Evolutionary conservation across 148 eudicot species (phyloP).

Genomic region (Heliosperma pusillum): DNA sequence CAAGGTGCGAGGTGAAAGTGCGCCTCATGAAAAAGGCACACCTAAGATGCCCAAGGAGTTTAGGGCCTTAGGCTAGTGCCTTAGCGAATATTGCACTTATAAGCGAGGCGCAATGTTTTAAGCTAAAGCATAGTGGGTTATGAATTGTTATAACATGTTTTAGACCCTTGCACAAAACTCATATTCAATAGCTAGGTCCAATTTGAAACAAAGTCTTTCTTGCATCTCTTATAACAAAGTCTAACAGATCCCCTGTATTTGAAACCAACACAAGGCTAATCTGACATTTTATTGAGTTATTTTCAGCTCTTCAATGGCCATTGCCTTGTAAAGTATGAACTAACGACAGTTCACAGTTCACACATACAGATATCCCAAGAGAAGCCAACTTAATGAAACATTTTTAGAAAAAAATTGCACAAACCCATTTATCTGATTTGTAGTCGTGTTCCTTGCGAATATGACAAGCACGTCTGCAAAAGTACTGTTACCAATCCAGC

Average conservation of each 20-base stretch:
- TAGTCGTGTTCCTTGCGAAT: slow-evolving; percentile 70
- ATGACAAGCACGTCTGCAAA: slow-evolving; percentile 85
- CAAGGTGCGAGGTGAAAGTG: too few species aligned
- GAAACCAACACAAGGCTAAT: not conserved
- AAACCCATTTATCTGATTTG: slow-evolving; percentile 89
- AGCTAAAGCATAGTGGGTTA: too few species aligned
- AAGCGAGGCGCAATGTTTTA: too few species aligned
- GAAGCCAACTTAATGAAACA: not conserved
- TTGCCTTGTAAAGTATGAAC: not conserved
- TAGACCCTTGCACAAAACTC: too few species aligned
- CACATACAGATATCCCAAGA: not conserved
- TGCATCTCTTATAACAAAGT: too few species aligned
- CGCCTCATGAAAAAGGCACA: too few species aligned
- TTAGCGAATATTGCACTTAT: too few species aligned
- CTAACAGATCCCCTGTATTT: not conserved
- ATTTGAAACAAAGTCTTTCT: too few species aligned
- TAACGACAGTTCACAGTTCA: not conserved
- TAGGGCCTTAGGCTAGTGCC: too few species aligned
- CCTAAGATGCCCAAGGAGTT: too few species aligned
- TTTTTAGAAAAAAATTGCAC: slow-evolving; percentile 20
- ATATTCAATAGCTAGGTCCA: too few species aligned
- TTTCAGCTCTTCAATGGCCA: not conserved
- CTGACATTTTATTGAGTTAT: not conserved
- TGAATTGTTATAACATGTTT: too few species aligned
- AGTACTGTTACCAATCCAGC: slow-evolving; percentile 97